These are phyloP conservation scores for Pythium dissotocum DNA, from an alignment of 352 stramenopile species.

Conservation along the genomic window DNA sequence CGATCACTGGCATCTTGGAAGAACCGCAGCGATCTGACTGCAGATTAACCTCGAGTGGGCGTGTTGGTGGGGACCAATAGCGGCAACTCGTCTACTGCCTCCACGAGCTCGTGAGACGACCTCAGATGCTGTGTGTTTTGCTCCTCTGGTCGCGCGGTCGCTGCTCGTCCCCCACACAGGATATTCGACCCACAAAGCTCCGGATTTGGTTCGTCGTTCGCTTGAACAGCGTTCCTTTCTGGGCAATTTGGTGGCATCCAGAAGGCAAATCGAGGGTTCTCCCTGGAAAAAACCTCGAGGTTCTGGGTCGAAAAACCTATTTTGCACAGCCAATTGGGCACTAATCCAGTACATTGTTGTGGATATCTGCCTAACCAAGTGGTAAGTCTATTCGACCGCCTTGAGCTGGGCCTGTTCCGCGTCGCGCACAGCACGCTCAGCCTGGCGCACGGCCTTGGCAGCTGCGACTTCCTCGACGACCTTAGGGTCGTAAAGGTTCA, in stretches of 20 bases:
- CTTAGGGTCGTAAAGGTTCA: slow-evolving; percentile 67
- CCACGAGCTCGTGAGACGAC: background rate
- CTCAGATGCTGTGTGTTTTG: background rate
- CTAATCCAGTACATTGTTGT: slow-evolving; percentile 23
- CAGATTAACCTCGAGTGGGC: background rate
- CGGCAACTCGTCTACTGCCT: background rate
- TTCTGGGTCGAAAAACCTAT: slow-evolving; percentile 37
- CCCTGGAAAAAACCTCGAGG: slow-evolving; percentile 11
- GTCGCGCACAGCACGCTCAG: slow-evolving; percentile 36
- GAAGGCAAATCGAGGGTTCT: slow-evolving; percentile 21
- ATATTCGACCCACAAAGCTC: background rate
- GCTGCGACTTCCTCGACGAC: slow-evolving; percentile 43
- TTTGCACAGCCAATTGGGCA: slow-evolving; percentile 28
- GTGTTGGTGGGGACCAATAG: background rate
- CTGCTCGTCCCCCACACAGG: background rate
- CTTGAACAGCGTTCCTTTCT: slow-evolving; percentile 4
- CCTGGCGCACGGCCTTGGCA: slow-evolving; percentile 53
- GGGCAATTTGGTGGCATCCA: slow-evolving; percentile 7
- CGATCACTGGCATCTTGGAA: slow-evolving; percentile 25
- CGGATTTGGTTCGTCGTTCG: background rate
- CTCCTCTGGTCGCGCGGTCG: background rate
- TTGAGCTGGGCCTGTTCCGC: slow-evolving; percentile 33
- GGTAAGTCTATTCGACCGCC: slow-evolving; percentile 6
- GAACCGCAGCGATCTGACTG: background rate
- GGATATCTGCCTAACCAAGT: background rate